Evolutionary conservation across 768 basidiomycete species (phyloP), one percentile per base, ranked within the genome.

Genomic region (Mycena vulgaris): DNA sequence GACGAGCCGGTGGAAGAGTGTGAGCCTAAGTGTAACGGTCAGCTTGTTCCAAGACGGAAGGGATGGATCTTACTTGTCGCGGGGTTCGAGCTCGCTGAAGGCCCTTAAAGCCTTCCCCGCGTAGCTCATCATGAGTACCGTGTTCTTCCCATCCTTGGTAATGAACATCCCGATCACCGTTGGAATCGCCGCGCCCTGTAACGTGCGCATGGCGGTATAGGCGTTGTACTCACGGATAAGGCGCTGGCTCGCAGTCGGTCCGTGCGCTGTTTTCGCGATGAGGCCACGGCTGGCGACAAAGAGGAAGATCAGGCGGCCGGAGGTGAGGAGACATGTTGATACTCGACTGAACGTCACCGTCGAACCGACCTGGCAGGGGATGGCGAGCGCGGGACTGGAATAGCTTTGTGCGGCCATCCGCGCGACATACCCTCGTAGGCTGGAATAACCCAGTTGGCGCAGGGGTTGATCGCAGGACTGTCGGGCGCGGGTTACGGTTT

Each of bases 1-100:
- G 47, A 66, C 65, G 10, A 66, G 55, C 25, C 65, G 65, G 37
- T 52, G 39, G 57, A 66, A 66, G 47, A 66, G 65, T 42, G n/a
- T 66, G 48, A 2, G 65, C 65, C 65, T 66, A 49, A 42, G 33
- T 45, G 14, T 47, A 23, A 42, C 11, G n/a, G 56, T 66, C 47
- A 66, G 47, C 33, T 51, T 51, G 6, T 42, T 59, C 35, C 47
- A 51, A 40, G 65, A 66, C 27, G 48, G 28, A 13, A 66, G 2
- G 23, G 39, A 51, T 42, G 21, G 21, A 58, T 49, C 42, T 6
- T 16, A 40, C 40, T n/a, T 51, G 17, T 58, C 56, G 35, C 21
- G 28, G n/a, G 47, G 25, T 30, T 58, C 30, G 21, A 66, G 65
- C 45, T 66, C 64, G 35, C 55, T 66, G 47, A 66, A 66, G n/a